Evolutionary conservation across 139 green algal genomes (phyloP), one percentile per base, ranked within the genome.

Genomic region (Volvox africanus): DNA sequence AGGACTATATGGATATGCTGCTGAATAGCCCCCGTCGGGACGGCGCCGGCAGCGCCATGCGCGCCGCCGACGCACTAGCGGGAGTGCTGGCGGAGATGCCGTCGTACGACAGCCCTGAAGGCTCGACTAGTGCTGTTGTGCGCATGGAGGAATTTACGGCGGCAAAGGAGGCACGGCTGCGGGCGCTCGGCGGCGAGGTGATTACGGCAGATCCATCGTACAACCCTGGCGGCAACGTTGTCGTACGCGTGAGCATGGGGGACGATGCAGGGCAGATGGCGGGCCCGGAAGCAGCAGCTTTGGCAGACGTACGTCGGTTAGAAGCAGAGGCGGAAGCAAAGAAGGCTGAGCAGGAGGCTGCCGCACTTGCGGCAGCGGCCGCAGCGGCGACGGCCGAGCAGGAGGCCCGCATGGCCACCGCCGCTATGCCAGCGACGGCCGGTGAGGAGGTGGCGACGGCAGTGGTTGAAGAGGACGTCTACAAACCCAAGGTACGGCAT

Each of bases 81-180:
- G 86, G 22, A 13, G 90, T 93, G 67, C 76, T 86, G 26, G 55
- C 44, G 37, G 28, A 84, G 18, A 35, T 61, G 76, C 28, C 73
- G 33, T 68, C 18, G 75, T 55, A 81, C 71, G 75, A 81, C 75
- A n/a, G 28, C 20, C 21, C 36, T 20, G 65, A 68, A 9, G 76
- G 30, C 22, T 95, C 12, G 88, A 92, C 80, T 24, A 87, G 18
- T 55, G 44, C 44, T 9, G 87, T 55, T 65, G 85, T 96, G 75
- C 92, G 94, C 26, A 85, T 93, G 5, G 96, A 97, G 89, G 91
- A 96, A 75, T 96, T 97, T 89, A 96, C 96, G 0, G 67, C 91
- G 19, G 78, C 80, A 1, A 96, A 96, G 91, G 96, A 97, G 82
- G 90, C 90, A 44, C 80, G 80, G 35, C 32, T 91, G 44, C 61